Evolutionary conservation across 371 early-diverging fungal species (phyloP).

Genomic region (Zopfochytrium polystomum): DNA sequence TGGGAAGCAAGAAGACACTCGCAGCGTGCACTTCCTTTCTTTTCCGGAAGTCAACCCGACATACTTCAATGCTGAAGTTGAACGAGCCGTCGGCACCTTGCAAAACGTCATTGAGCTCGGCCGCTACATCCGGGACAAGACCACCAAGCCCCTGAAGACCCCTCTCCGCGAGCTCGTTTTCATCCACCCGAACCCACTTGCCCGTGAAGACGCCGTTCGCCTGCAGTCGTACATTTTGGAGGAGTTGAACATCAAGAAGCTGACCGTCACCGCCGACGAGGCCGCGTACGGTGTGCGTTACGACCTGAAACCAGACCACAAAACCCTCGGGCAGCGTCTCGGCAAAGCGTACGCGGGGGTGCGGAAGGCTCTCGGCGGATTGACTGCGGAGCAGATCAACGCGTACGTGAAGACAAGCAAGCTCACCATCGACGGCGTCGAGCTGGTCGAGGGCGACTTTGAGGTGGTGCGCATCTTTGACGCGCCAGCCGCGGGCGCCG

Average conservation of each 20-base stretch:
- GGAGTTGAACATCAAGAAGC: constrained; percentile 87
- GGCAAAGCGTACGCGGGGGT: constrained; percentile 87
- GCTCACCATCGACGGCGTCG: constrained; percentile 77
- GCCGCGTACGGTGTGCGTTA: constrained; percentile 89
- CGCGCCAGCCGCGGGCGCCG: background rate
- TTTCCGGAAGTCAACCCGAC: constrained; percentile 91
- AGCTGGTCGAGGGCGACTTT: constrained; percentile 77
- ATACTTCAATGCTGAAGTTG: constrained; percentile 94
- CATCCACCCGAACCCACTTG: constrained; percentile 83
- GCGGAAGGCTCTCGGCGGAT: constrained; percentile 76
- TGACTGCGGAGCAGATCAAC: constrained; percentile 80
- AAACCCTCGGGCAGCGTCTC: constrained; percentile 82
- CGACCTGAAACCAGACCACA: constrained; percentile 85
- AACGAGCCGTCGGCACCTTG: constrained; percentile 92
- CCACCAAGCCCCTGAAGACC: constrained; percentile 93
- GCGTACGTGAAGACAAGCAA: constrained; percentile 65
- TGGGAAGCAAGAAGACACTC: constrained; percentile 65
- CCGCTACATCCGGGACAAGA: constrained; percentile 92
- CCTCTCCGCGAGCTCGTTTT: constrained; percentile 94
- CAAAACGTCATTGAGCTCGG: constrained; percentile 97
- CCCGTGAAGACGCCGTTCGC: constrained; percentile 77
- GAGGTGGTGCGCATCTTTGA: constrained; percentile 46
- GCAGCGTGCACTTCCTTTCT: constrained; percentile 86
- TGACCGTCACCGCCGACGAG: constrained; percentile 88
- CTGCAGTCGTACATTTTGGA: constrained; percentile 86